phyloP scores from a whole-genome alignment of 2,329 filamentous ascomycete genomes.

The Phoma sp. region DNA sequence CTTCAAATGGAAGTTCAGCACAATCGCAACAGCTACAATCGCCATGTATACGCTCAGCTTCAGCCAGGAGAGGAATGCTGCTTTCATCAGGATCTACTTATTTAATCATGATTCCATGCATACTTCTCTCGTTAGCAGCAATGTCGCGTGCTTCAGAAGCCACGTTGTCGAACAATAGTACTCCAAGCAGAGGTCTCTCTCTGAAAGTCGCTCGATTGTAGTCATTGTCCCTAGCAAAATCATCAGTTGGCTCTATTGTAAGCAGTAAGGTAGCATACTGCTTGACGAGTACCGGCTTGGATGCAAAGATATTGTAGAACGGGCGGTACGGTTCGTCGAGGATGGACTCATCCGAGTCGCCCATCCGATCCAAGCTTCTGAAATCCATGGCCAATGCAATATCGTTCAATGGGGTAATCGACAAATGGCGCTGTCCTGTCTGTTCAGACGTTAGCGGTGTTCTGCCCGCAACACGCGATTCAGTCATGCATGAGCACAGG shows the following conservation, averaged over 20 bases:
- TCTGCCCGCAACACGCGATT: constrained; percentile 4
- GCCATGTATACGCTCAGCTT: constrained; percentile 89
- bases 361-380: constrained; percentile 32
- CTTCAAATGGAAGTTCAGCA: constrained; percentile 91
- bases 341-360: constrained; percentile 38
- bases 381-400: constrained; percentile 39
- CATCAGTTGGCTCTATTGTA: constrained; percentile 1
- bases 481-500: constrained; percentile 15
- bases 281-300: constrained; percentile 55
- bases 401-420: not conserved
- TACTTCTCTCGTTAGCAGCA: constrained; percentile 77
- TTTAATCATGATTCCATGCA: not conserved
- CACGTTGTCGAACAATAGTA: constrained; percentile 75
- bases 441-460: not conserved
- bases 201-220: constrained; percentile 59
- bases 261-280: constrained; percentile 36
- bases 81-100: constrained; percentile 10
- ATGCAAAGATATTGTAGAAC: constrained; percentile 57
- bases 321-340: constrained; percentile 55
- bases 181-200: constrained; percentile 67
- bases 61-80: constrained; percentile 85
- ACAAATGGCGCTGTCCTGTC: not conserved
- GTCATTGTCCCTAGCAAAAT: constrained; percentile 45
- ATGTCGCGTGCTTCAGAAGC: constrained; percentile 77
- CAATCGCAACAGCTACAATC: constrained; percentile 86